Conservation (phyloP, 2,329 filamentous ascomycete genomes). For the Penicillium sp. region DNA sequence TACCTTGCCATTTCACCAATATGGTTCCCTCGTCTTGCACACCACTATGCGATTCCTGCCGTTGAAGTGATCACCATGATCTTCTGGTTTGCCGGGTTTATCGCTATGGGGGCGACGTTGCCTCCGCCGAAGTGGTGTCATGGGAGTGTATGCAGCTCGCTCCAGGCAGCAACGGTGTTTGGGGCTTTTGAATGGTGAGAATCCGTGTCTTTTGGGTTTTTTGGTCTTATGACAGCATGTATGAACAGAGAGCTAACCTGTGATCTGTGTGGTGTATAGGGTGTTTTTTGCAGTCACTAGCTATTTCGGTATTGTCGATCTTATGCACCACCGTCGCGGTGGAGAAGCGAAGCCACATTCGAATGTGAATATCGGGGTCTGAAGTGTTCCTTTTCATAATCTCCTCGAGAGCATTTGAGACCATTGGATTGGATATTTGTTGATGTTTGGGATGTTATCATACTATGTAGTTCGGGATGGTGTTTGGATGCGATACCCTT, state of each 20-base stretch:
- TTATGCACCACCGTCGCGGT: constrained; percentile 43
- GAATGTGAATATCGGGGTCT: constrained; percentile 26
- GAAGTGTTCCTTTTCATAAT: background rate
- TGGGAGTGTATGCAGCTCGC: constrained; percentile 57
- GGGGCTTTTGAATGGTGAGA: constrained; percentile 50
- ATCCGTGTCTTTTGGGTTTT: background rate
- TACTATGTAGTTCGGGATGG: background rate
- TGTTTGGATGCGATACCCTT: constrained; percentile 4
- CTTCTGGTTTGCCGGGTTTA: constrained; percentile 87
- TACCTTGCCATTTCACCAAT: constrained; percentile 70
- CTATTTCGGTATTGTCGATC: constrained; percentile 50
- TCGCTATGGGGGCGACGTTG: constrained; percentile 69
- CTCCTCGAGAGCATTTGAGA: too few relatives aligned
- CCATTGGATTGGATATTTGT: background rate
- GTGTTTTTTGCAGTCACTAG: constrained; percentile 52
- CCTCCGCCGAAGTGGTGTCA: constrained; percentile 57
- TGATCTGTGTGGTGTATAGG: constrained; percentile 20
- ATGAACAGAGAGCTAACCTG: background rate
- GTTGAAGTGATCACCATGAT: constrained; percentile 73
- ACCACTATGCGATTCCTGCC: constrained; percentile 64
- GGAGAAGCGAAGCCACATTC: constrained; percentile 24
- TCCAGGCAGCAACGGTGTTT: constrained; percentile 55
- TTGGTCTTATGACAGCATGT: background rate
- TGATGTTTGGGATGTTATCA: background rate
- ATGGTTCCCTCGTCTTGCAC: constrained; percentile 60